These are phyloP conservation scores for Botrytis galanthina DNA, from an alignment of 2,329 filamentous ascomycete genomes.

Conservation along the genomic window DNA sequence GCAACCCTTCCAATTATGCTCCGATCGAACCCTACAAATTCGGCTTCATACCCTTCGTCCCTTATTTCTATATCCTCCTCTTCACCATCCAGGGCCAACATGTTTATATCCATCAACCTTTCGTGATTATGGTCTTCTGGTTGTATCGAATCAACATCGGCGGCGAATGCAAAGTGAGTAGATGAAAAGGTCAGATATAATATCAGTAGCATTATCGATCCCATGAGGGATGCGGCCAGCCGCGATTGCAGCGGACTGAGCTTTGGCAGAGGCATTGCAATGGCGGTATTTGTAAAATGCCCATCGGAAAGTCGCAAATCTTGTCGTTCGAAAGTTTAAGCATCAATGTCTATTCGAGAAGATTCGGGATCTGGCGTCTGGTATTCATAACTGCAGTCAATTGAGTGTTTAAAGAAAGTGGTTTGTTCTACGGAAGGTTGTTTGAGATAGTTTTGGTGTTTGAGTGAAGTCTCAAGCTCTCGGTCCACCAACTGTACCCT, in stretches of 20 bases:
- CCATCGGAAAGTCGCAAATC: constrained; percentile 15
- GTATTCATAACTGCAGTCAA: constrained; percentile 7
- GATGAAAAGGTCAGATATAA: constrained; percentile 61
- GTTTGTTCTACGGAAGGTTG: neutral
- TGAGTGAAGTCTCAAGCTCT: constrained; percentile 18
- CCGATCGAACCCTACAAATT: constrained; percentile 60
- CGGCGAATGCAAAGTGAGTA: constrained; percentile 60
- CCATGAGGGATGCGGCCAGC: constrained; percentile 63
- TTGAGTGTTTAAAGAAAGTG: neutral
- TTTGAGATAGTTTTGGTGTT: constrained; percentile 14
- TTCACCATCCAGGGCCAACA: constrained; percentile 36
- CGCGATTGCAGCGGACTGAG: constrained; percentile 70
- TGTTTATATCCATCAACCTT: constrained; percentile 41
- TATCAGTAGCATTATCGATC: constrained; percentile 57
- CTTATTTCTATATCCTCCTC: constrained; percentile 38
- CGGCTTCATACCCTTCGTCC: constrained; percentile 53
- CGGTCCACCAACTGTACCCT: constrained; percentile 13
- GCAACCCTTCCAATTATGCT: constrained; percentile 62
- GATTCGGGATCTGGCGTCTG: neutral
- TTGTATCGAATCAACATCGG: constrained; percentile 49
- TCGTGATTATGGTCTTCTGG: constrained; percentile 48
- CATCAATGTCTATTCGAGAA: constrained; percentile 10
- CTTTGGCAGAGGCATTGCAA: constrained; percentile 42
- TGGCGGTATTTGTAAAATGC: constrained; percentile 13
- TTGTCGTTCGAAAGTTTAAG: neutral